Base-by-base conservation (phyloP, 352 stramenopile genomes). In the Aphanomyces astaci region DNA sequence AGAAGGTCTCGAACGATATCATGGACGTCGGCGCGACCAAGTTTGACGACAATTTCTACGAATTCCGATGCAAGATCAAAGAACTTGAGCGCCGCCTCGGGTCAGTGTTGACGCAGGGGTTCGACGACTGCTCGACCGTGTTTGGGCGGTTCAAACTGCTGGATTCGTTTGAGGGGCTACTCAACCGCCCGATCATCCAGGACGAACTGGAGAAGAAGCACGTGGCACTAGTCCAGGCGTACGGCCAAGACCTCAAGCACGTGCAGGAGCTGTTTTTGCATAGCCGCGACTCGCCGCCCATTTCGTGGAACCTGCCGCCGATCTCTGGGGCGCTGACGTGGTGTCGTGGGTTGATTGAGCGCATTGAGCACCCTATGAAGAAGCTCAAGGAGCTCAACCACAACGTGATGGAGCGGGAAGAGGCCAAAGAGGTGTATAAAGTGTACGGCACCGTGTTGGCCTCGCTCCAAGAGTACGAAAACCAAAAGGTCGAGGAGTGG, bases 401-500 rank as follows among this genome's bases (percentile, higher is more conserved):
- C 48, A 98, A 95, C 68, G 96, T 99, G 45, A 96, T 99, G 78
- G 95, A 98, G 49, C 92, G 96, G 3, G 96, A 99, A 72, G 96
- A 99, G 77, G 94, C 96, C 27, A 98, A 98, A 69, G 96, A 99
- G 71, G 95, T 99, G n/a, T 92, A 95, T 72, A 99, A 99, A 75
- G 89, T 98, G 0, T 98, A 98, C 66, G 84, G 82, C 11, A 97
- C 90, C 22, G 97, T 99, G 67, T 93, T 98, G 68, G 88, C 94
- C 25, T 97, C 90, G n/a, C 75, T 99, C 39, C 80, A 98, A 62
- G 96, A 99, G 72, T 99, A 97, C 66, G 96, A 98, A 73, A 96
- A 90, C 63, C 92, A 98, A 68, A 98, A 98, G 67, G 95, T 98
- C 5, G 88, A 98, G 67, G 92, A 98, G 67, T 99, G 96, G 96